Base-by-base conservation (phyloP, 2,329 filamentous ascomycete genomes). In the Escovopsis weberi region DNA sequence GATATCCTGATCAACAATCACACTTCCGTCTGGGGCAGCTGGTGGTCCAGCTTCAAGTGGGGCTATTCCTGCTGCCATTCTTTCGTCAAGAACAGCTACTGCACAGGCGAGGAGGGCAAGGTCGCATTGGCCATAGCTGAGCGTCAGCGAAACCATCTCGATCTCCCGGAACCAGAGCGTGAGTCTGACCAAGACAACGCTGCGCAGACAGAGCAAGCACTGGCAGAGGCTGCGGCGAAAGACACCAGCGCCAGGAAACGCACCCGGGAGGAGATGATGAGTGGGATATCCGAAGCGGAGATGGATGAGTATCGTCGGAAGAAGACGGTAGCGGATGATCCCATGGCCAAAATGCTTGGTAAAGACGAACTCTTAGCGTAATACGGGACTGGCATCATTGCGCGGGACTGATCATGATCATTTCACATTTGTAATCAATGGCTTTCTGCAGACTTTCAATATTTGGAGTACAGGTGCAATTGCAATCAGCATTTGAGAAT, bases 21-120 rank as follows among this genome's bases (percentile, higher is more conserved):
- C 63, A 86, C 78, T 3, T 81, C 82, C 0, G 81, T 94, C 3
- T 98, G 87, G 85, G 91, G 91, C 39, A 94, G 87, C 55, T 98
- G 91, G 91, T 98, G 91, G 91, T 76, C 79, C 42, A 80, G 85
- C 56, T 96, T 95, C 65, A 75, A 82, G 61, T 98, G 91, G 91
- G 91, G 91, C 1, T 98, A 94, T 61, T 75, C 84, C 19, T 98
- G 91, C 61, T 98, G 91, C 67, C 87, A 93, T 59, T 94, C 87
- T 0, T 81, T 79, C 19, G 76, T 94, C 48, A 95, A 94, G 65
- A 96, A 98, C 62, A 94, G 87, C 55, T 98, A 96, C 56, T 98
- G 91, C 61, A 96, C 89, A 0, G 91, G 91, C 26, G 85, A 91
- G 47, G 85, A 84, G 45, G 91, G 91, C 33, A 93, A 79, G 59